These are phyloP conservation scores for Volvariella volvacea DNA, from an alignment of 1,284 basidiomycete genomes.

Conservation along the genomic window DNA sequence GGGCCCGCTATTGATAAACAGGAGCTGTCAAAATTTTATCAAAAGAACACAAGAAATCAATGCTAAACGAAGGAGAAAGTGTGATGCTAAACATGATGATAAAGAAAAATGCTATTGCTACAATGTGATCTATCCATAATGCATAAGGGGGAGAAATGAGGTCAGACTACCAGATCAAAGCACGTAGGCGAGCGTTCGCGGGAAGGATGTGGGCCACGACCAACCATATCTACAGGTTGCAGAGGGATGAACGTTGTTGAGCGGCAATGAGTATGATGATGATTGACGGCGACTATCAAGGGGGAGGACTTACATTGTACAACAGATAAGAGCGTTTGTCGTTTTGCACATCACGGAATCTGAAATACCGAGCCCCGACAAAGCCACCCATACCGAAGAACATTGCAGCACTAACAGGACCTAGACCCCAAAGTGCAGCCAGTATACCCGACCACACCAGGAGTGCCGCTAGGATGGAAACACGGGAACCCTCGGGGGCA, in stretches of 20 bases:
- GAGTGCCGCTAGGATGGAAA: conserved; percentile 11
- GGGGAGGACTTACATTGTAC: conserved; percentile 18
- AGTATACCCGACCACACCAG: conserved; percentile 14
- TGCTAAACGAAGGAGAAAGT: too few relatives aligned
- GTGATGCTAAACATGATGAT: too few relatives aligned
- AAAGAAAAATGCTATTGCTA: too few relatives aligned
- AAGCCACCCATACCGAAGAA: conserved; percentile 15
- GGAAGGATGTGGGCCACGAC: neutral
- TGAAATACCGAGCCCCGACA: conserved; percentile 16
- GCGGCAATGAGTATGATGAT: neutral
- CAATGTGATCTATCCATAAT: too few relatives aligned
- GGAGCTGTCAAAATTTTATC: too few relatives aligned
- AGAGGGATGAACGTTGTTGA: neutral
- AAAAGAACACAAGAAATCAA: too few relatives aligned
- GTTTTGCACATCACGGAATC: conserved; percentile 13
- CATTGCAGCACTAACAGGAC: conserved; percentile 3
- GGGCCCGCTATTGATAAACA: too few relatives aligned
- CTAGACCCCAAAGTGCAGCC: conserved; percentile 15
- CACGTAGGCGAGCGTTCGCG: neutral
- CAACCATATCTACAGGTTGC: neutral
- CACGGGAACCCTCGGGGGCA: conserved; percentile 18
- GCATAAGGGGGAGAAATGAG: too few relatives aligned
- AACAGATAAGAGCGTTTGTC: conserved; percentile 19
- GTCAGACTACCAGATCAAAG: neutral
- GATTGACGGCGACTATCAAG: too few relatives aligned